Evolutionary conservation across 305 asterid genomes (phyloP).

Genomic region (Plantago lanceolata): DNA sequence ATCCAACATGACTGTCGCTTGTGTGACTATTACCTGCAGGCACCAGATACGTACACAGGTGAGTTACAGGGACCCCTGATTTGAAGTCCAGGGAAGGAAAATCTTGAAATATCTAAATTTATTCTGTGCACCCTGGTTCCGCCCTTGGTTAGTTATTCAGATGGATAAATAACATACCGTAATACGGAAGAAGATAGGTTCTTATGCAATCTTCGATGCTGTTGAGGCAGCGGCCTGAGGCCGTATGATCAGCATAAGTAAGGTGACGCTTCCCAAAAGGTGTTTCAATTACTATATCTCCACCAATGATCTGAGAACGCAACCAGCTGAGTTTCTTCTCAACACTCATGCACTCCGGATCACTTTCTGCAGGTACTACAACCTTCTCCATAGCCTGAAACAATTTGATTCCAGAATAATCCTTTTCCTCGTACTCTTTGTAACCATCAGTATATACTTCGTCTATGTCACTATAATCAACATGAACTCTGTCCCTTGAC

Average conservation of each 20-base stretch:
- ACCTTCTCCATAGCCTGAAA: slow-evolving; percentile 20
- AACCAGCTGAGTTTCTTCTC: slow-evolving; percentile 51
- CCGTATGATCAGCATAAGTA: slow-evolving; percentile 74
- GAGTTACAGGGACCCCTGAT: too few species aligned
- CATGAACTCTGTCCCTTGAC: too few species aligned
- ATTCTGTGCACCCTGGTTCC: too few species aligned
- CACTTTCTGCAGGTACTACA: slow-evolving; percentile 11
- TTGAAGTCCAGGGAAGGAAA: too few species aligned
- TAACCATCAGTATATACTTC: too few species aligned
- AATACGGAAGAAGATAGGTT: slow-evolving; percentile 50
- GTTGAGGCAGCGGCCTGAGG: slow-evolving; percentile 61
- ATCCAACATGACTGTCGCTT: slow-evolving; percentile 61
- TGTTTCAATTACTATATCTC: slow-evolving; percentile 35
- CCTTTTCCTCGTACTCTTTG: too few species aligned
- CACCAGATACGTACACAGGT: too few species aligned
- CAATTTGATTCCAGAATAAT: slow-evolving; percentile 10
- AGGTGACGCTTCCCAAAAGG: slow-evolving; percentile 63
- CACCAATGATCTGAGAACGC: slow-evolving; percentile 59
- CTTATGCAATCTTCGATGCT: slow-evolving; percentile 48
- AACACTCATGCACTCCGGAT: slow-evolving; percentile 14
- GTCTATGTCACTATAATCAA: too few species aligned
- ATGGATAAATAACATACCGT: slow-evolving; percentile 33
- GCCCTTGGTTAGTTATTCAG: too few species aligned
- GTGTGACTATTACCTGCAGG: slow-evolving; percentile 58
- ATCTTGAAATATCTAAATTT: too few species aligned